Conservation (phyloP, 192 early-diverging fungal species). For the Backusella australiensis region DNA sequence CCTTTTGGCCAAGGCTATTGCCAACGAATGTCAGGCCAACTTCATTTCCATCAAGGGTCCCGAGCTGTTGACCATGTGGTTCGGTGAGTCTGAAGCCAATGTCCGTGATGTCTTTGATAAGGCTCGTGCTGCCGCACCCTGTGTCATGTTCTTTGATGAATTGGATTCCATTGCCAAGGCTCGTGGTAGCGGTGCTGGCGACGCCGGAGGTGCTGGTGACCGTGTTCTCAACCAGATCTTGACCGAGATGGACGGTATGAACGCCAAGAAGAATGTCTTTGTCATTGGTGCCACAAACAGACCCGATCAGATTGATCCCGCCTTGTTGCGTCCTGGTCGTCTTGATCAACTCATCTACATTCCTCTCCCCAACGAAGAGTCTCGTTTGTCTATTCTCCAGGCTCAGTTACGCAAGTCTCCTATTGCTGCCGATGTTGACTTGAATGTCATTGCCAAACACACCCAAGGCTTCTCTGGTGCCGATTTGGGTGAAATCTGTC, state of each 20-base stretch:
- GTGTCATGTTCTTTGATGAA: conserved; percentile 99
- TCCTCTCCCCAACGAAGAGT: conserved; percentile 67
- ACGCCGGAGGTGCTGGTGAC: conserved; percentile 92
- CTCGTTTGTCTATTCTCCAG: conserved; percentile 81
- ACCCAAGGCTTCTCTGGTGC: conserved; percentile 97
- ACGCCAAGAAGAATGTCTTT: conserved; percentile 98
- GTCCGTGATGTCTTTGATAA: conserved; percentile 99
- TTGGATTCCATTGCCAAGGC: conserved; percentile 98
- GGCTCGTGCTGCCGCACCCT: conserved; percentile 95
- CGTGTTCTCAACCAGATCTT: conserved; percentile 99
- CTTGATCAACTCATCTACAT: conserved; percentile 99
- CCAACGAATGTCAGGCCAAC: conserved; percentile 99
- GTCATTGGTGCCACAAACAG: conserved; percentile 99
- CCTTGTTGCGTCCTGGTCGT: conserved; percentile 95
- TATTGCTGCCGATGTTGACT: conserved; percentile 73
- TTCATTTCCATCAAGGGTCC: conserved; percentile 98
- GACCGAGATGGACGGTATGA: conserved; percentile 99
- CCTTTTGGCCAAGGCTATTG: conserved; percentile 97
- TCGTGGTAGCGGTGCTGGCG: conserved; percentile 72
- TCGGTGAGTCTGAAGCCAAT: conserved; percentile 99
- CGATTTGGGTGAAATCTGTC: conserved; percentile 98
- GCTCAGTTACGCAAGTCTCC: conserved; percentile 95
- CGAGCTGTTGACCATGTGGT: conserved; percentile 99
- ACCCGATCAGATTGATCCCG: conserved; percentile 97
- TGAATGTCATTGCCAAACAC: conserved; percentile 80